phyloP scores from a whole-genome alignment of 1,284 basidiomycete genomes.

The Stereum hirsutum region DNA sequence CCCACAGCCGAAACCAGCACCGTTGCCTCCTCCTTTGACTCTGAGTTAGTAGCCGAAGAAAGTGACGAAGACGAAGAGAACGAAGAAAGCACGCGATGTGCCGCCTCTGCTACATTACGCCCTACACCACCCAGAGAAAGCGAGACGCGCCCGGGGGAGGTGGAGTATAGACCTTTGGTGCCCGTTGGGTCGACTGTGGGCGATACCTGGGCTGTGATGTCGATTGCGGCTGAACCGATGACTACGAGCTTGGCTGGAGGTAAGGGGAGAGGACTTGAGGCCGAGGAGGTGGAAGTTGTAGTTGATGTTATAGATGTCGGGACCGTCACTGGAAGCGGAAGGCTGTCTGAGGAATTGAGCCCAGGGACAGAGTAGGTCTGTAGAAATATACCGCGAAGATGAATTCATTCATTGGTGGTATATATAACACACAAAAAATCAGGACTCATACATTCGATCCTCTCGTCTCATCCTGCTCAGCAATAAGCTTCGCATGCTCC shows the following conservation, averaged over 20 bases:
- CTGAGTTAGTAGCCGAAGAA: conserved; percentile 20
- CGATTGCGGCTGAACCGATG: conserved; percentile 80
- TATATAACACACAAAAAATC: conserved; percentile 1
- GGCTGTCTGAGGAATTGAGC: no score
- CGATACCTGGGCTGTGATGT: conserved; percentile 61
- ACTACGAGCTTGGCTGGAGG: conserved; percentile 45
- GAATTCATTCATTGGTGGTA: no score
- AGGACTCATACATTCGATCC: conserved; percentile 24
- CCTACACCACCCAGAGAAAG: conserved; percentile 87
- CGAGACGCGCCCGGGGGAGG: conserved; percentile 70
- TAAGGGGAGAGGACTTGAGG: no score
- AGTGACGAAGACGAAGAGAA: no score
- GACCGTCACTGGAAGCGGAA: no score
- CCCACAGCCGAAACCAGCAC: conserved; percentile 59
- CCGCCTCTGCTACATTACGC: conserved; percentile 89
- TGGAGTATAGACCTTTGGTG: conserved; percentile 45
- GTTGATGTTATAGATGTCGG: background rate
- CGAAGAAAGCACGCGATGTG: conserved; percentile 50
- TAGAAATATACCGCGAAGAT: no score
- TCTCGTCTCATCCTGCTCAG: conserved; percentile 3
- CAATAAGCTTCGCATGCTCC: conserved; percentile 54
- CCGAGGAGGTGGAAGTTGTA: conserved; percentile 1
- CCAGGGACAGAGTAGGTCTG: no score
- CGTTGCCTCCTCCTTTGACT: conserved; percentile 24
- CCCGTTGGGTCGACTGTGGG: conserved; percentile 17